Conservation (phyloP, 768 basidiomycete genomes). For the Leccinum obscurum region DNA sequence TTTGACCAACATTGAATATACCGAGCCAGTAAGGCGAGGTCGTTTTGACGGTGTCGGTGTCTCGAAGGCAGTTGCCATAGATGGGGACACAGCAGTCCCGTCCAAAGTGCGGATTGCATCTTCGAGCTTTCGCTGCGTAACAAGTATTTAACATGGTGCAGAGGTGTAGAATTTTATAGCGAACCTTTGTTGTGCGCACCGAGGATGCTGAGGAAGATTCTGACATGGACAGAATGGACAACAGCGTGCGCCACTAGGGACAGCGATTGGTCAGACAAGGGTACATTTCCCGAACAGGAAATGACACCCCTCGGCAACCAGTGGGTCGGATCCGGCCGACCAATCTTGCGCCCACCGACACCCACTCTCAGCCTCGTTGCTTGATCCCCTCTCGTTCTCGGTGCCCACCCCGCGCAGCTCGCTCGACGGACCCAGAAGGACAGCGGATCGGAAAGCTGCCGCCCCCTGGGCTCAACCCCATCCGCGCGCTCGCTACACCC, state of each 20-base stretch:
- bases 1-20: slow-evolving; percentile 79
- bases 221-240: background rate
- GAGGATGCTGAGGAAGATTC: slow-evolving; percentile 24
- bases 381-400: background rate
- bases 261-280: background rate
- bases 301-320: background rate
- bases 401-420: background rate
- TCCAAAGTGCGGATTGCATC: slow-evolving; percentile 77
- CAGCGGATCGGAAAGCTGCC: too few relatives aligned
- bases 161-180: background rate
- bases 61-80: slow-evolving; percentile 28
- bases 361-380: too few relatives aligned
- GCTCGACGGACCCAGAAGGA: too few relatives aligned
- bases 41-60: slow-evolving; percentile 50
- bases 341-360: too few relatives aligned
- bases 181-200: slow-evolving; percentile 46
- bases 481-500: background rate
- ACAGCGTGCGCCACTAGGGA: background rate
- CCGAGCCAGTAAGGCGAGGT: slow-evolving; percentile 51
- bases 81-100: slow-evolving; percentile 50
- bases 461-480: background rate
- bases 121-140: slow-evolving; percentile 69
- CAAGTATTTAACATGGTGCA: background rate
- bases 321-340: too few relatives aligned
- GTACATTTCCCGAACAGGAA: background rate